phyloP scores from a whole-genome alignment of 768 basidiomycete species.

The Crepidotus variabilis region DNA sequence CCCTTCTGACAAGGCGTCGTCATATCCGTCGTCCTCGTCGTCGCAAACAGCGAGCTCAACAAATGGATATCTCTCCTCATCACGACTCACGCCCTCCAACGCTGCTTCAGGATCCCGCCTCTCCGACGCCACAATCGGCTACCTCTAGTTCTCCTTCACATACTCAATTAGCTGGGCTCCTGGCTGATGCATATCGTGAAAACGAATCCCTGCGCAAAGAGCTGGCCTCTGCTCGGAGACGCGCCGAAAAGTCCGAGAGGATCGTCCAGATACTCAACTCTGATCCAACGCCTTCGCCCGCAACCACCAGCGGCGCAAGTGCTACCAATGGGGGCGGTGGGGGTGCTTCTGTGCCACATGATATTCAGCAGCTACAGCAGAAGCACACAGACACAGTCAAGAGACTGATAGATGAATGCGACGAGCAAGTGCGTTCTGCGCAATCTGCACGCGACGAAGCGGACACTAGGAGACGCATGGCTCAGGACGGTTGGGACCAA shows the following conservation, averaged over 20 bases:
- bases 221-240: slow-evolving; percentile 33
- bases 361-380: slow-evolving; percentile 9
- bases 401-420: slow-evolving; percentile 39
- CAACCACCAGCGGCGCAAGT: slow-evolving; percentile 13
- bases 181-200: slow-evolving; percentile 51
- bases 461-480: slow-evolving; percentile 38
- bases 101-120: not conserved
- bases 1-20: not conserved
- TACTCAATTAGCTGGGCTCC: slow-evolving; percentile 54
- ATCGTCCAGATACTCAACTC: slow-evolving; percentile 22
- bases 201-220: slow-evolving; percentile 48
- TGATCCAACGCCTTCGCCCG: slow-evolving; percentile 10
- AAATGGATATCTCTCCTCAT: slow-evolving; percentile 1
- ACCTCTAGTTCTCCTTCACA: slow-evolving; percentile 28
- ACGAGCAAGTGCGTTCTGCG: slow-evolving; percentile 45
- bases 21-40: not conserved
- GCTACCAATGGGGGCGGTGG: slow-evolving; percentile 11
- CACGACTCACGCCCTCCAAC: not conserved
- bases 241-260: slow-evolving; percentile 55
- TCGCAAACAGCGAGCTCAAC: slow-evolving; percentile 1
- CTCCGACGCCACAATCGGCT: not conserved
- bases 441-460: slow-evolving; percentile 55
- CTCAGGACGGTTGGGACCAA: slow-evolving; percentile 48
- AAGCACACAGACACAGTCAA: slow-evolving; percentile 24
- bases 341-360: slow-evolving; percentile 7